Evolutionary conservation across 495 filamentous ascomycete genomes (phyloP).

Genomic region (Hypoxylon cercidicola): DNA sequence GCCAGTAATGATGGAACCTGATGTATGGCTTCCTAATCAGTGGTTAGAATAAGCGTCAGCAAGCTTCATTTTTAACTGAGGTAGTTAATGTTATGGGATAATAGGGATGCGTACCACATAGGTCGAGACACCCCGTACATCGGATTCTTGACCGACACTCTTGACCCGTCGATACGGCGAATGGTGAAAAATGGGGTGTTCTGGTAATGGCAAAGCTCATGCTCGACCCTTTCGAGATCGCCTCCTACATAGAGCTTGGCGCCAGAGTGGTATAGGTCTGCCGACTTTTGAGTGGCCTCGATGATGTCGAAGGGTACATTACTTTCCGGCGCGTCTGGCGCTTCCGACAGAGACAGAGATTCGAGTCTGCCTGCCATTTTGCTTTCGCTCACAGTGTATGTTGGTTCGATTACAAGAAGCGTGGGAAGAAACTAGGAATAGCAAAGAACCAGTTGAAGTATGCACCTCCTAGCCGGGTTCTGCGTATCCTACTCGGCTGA

Average conservation of each 20-base stretch:
- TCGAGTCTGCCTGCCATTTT: too few species aligned
- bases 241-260: constrained; percentile 7
- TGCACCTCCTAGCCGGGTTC: too few species aligned
- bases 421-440: too few species aligned
- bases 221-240: constrained; percentile 17
- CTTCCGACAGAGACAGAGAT: neutral
- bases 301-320: neutral
- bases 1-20: constrained; percentile 17
- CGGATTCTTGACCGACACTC: constrained; percentile 5
- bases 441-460: too few species aligned
- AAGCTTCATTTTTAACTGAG: neutral
- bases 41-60: neutral
- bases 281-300: constrained; percentile 6
- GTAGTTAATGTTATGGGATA: neutral
- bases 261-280: constrained; percentile 21
- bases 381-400: too few species aligned
- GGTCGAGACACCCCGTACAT: constrained; percentile 4
- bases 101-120: constrained; percentile 8
- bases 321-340: neutral
- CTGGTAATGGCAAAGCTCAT: constrained; percentile 11
- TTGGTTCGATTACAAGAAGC: too few species aligned
- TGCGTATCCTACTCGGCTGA: too few species aligned
- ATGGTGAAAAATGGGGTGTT: constrained; percentile 9
- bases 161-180: constrained; percentile 19
- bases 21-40: constrained; percentile 11